Evolutionary conservation across 225 moss, liverwort and hornwort genomes (phyloP), one percentile per base, ranked within the genome.

Genomic region (Bryum argenteum): DNA sequence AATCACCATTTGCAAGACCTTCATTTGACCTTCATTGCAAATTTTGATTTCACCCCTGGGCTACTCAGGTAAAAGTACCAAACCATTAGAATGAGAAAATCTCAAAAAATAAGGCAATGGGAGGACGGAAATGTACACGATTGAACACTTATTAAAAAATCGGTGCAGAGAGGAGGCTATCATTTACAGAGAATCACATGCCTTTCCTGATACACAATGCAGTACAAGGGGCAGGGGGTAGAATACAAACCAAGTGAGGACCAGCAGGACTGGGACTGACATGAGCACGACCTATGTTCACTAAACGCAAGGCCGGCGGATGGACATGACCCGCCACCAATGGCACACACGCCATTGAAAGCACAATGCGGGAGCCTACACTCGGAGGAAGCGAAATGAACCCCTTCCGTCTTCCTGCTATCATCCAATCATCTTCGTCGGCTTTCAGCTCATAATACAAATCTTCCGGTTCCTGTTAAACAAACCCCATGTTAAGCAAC

Each of bases 331-430:
- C 98, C 23, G 98, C 92, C 51, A 92, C 77, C 64, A 99, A 80
- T 22, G 98, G 94, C 54, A 99, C 94, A 78, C 98, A 99, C 22
- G 92, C 89, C 92, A 99, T 94, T 60, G 94, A 91, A 59, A 99
- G 78, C 10, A 92, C 87, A 55, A 87, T 81, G 66, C 91, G 89
- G 18, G 94, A 86, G 69, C 87, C 91, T 78, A 87, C 77, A 80
- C 71, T 81, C 56, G 79, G 81, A 21, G 98, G 73, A 51, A 99
- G 91, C 18, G 79, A 70, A 66, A 99, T 78, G 8, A 78, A 69
- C 39, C 98, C 98, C 74, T 99, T 94, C 56, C 76, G 91, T 59
- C 98, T 82, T 71, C 98, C 98, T 61, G 98, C 94, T 78, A 99
- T 89, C 98, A 99, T 99, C 98, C 98, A 99, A 59, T 84, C 79